Conservation (phyloP, 163 green algal species). For the Trebouxiophyceae sp. region DNA sequence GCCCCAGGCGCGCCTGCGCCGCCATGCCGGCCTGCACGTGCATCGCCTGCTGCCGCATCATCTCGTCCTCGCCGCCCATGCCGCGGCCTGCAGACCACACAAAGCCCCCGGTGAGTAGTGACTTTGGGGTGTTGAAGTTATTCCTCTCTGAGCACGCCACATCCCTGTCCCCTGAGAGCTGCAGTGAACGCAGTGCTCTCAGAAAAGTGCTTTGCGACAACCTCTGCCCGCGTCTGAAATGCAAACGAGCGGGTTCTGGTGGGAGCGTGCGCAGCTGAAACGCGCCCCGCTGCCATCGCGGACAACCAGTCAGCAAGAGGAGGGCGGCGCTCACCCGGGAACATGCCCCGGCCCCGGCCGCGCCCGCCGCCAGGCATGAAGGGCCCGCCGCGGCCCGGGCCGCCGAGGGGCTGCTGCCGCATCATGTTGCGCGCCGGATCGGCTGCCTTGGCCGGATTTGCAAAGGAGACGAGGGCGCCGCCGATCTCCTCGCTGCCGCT, state of each 20-base stretch:
- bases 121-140: background rate
- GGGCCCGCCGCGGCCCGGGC: background rate
- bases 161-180: too few species aligned
- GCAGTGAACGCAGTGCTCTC: too few species aligned
- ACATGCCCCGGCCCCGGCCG: background rate
- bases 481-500: slow-evolving; percentile 34
- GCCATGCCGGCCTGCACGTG: background rate
- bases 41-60: slow-evolving; percentile 13
- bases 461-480: slow-evolving; percentile 47
- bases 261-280: too few species aligned
- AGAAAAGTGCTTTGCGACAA: background rate
- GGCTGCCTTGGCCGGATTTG: slow-evolving; percentile 44
- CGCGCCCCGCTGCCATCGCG: too few species aligned
- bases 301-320: too few species aligned
- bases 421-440: background rate
- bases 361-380: background rate
- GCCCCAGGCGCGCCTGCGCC: background rate
- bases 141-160: too few species aligned
- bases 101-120: too few species aligned
- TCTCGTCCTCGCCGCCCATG: background rate
- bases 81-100: background rate
- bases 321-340: too few species aligned
- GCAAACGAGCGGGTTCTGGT: too few species aligned
- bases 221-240: background rate
- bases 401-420: background rate